Conservation (phyloP, 305 asterid species). For the Fraxinus floribunda region DNA sequence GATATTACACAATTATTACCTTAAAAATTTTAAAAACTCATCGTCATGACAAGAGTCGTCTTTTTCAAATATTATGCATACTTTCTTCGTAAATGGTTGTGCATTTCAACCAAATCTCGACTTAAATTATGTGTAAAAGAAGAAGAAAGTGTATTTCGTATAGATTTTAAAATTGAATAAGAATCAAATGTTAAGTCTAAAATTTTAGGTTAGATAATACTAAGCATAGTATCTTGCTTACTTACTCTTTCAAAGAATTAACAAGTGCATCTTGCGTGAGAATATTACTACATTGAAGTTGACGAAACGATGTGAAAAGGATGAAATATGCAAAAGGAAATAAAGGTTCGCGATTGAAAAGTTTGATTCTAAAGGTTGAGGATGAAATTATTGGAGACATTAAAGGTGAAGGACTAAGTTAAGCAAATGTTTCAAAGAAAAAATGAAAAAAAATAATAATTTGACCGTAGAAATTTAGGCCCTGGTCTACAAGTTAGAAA, state of each 20-base stretch:
- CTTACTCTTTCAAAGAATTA: not conserved
- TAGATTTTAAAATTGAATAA: not conserved
- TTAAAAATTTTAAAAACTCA: not conserved
- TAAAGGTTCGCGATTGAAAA: not conserved
- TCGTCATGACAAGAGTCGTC: not conserved
- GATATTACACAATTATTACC: not conserved
- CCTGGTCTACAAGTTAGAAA: not conserved
- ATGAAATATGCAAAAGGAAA: not conserved
- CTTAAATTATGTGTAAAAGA: not conserved
- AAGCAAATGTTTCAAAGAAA: not conserved
- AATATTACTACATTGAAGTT: not conserved
- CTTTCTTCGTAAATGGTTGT: not conserved
- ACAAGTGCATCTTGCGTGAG: not conserved
- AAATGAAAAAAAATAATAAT: not conserved
- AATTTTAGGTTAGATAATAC: not conserved
- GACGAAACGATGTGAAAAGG: not conserved
- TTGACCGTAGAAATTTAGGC: not conserved
- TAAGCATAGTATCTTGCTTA: not conserved
- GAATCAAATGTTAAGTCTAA: not conserved
- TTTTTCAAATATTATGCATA: not conserved
- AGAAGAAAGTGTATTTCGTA: not conserved
- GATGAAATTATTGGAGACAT: not conserved
- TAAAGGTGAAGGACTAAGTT: not conserved
- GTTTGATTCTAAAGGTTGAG: not conserved
- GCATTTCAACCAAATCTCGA: not conserved